A percentile compares a stretch with the other conserved stretches of the same genome.
phyloP scores from a whole-genome alignment of 73 alveolate species.

The Tetrahymena elliotti region DNA sequence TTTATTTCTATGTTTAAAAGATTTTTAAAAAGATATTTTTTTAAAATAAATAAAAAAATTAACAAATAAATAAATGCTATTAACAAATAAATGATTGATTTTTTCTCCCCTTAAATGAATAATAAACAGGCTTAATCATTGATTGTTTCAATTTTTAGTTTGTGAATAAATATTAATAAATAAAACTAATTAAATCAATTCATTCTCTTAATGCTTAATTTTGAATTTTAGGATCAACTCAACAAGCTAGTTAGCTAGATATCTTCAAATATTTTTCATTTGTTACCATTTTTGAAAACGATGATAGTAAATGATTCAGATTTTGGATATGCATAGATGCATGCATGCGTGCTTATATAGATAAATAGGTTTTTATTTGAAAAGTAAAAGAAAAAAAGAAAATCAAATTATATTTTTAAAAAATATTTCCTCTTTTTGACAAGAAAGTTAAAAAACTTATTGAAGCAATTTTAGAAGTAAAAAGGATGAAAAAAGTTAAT shows the following conservation, averaged over 20 bases:
- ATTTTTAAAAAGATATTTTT: not conserved
- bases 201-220: not conserved
- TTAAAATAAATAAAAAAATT: too few relatives aligned
- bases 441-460: not conserved
- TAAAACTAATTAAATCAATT: too few relatives aligned
- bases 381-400: not conserved
- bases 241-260: too few relatives aligned
- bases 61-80: not conserved
- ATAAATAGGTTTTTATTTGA: not conserved
- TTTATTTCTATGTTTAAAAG: not conserved
- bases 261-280: too few relatives aligned
- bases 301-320: not conserved
- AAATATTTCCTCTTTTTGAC: not conserved
- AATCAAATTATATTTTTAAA: not conserved
- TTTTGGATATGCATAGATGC: not conserved
- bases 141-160: not conserved
- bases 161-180: not conserved
- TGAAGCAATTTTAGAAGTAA: not conserved
- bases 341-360: too few relatives aligned
- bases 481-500: not conserved
- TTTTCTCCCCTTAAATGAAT: not conserved
- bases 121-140: not conserved
- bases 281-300: not conserved
- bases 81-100: too few relatives aligned
- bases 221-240: not conserved